Evolutionary conservation across 2,329 filamentous ascomycete species (phyloP), one percentile per base, ranked within the genome.

Genomic region (Xylaria sp.): DNA sequence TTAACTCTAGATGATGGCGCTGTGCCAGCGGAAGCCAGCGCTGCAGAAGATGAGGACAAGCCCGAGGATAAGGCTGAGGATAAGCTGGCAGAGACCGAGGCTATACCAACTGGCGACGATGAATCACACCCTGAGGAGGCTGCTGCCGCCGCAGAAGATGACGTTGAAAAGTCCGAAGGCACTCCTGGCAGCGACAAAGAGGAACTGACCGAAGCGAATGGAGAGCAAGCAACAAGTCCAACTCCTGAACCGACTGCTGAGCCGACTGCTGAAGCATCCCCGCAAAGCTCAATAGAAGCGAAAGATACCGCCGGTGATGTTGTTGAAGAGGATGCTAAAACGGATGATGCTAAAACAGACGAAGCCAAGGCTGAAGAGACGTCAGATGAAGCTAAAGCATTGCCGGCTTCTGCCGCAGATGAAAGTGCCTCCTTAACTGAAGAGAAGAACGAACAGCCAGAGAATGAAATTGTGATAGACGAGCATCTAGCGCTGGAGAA

Each of bases 401-500:
- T 46, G 17, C 46, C 55, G 4, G 43, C 53, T n/a, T 25, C 55
- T 3, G 14, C 55, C 35, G 35, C 47, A 6, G 28, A 61, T 52
- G 35, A 46, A 12, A 43, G 40, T n/a, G 31, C n/a, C 5, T 19
- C 33, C 8, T 38, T 51, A 1, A 1, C 43, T 4, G 40, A 49
- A 23, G 66, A 60, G 57, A 21, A 23, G 14, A 35, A 15, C 8
- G 23, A 4, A 23, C 37, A 57, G 42, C 8, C 42, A 5, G 33
- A 57, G 15, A 35, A 25, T 21, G 52, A 50, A 8, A 25, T 35
- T 15, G 9, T 56, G 21, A 42, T 62, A 62, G 62, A 62, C n/a
- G 62, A 65, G 12, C 58, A 62, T 49, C 45, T 42, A 8, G 59
- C 59, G 4, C 31, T 57, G 12, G 57, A 61, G 45, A 57, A 8